Evolutionary conservation across 164 flowering plant species (phyloP), one percentile per base, ranked within the genome.

Genomic region (Nymphaea colorata): DNA sequence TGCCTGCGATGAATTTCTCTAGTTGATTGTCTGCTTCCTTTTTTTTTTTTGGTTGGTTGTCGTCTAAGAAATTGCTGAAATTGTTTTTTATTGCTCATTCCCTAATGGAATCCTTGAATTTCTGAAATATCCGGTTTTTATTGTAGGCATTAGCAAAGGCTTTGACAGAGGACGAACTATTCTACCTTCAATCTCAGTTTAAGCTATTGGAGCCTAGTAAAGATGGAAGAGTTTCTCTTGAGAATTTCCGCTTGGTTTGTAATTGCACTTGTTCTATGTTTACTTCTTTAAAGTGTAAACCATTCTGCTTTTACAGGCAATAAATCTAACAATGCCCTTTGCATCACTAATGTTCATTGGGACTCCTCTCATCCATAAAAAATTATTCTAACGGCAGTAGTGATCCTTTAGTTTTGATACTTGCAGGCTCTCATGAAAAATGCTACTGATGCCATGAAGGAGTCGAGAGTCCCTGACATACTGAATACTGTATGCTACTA

Each of bases 361-460:
- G 36, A 25, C 1, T 25, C 36, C 36, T 1, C 36, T 25, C 36
- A 0, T 25, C 36, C 36, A 25, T 25, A 25, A 25, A 1, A 25
- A 25, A 25, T 25, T 25, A 25, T 25, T 1, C 36, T 5, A 51
- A 47, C 8, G 57, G 14, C 14, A 51, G 14, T 5, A 51, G 14
- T 51, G 57, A 8, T 51, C 57, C 36, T 25, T 51, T 15, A 51
- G 14, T 51, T 45, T 8, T 64, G 61, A 25, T 11, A 44, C 59
- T n/a, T 85, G 73, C 57, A 94, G 98, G 98, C 93, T 63, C 91
- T 94, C 43, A 64, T 70, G 71, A 75, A 75, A 73, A 81, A 87
- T 78, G 82, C 82, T 69, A 91, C 98, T 44, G 98, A 90, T 79
- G 96, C 96, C 17, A 92, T 94, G 98, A 86, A 70, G 79, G 93